These are phyloP conservation scores for Stagonosporopsis rhizophila DNA, from an alignment of 2,329 filamentous ascomycete species.

Conservation along the genomic window DNA sequence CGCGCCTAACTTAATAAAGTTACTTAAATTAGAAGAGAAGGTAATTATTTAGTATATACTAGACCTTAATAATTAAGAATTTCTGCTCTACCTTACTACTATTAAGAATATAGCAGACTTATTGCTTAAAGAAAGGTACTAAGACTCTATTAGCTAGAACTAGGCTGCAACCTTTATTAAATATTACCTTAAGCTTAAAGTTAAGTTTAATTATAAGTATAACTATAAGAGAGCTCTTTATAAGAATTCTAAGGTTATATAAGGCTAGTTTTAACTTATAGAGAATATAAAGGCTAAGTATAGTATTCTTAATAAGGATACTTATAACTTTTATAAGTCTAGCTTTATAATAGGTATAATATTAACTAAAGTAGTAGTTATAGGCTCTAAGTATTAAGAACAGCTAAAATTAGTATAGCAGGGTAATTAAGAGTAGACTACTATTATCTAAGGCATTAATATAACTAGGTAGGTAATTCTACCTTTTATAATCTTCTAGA, in stretches of 20 bases:
- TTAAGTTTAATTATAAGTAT: constrained; percentile 14
- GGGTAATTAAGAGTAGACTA: neutral
- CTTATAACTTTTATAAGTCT: constrained; percentile 25
- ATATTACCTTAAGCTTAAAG: constrained; percentile 12
- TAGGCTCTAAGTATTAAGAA: neutral
- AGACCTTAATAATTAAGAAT: no score
- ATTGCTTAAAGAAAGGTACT: constrained; percentile 7
- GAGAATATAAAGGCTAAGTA: constrained; percentile 9
- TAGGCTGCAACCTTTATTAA: constrained; percentile 19
- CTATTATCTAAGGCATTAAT: neutral
- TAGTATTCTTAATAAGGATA: constrained; percentile 13
- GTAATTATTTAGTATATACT: constrained; percentile 2
- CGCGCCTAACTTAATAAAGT: neutral
- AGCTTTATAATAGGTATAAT: neutral
- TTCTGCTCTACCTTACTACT: neutral
- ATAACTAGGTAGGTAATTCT: neutral
- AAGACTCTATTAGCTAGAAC: constrained; percentile 12
- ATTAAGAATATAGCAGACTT: constrained; percentile 22
- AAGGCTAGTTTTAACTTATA: neutral
- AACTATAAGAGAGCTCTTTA: constrained; percentile 14
- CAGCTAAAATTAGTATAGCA: neutral
- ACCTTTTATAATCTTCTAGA: constrained; percentile 7
- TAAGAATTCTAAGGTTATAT: constrained; percentile 9
- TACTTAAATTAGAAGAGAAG: constrained; percentile 17
- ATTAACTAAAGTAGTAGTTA: neutral